Conservation (phyloP, 1,139 yeast genomes). For the Candida tropicalis region DNA sequence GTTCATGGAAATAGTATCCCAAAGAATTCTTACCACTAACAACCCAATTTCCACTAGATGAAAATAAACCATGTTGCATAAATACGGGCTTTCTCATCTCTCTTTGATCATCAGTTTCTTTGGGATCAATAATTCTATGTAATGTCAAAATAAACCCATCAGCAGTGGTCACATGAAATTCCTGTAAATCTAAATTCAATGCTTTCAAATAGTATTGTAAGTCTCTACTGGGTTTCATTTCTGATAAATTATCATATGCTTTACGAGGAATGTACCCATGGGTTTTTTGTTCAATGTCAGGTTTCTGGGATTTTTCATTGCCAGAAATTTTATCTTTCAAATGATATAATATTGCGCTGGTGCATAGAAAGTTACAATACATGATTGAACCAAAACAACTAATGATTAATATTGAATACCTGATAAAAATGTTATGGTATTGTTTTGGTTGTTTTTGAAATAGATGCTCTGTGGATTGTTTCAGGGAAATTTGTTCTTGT, state of each 20-base stretch:
- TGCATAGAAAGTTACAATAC: constrained; percentile 28
- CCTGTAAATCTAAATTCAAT: constrained; percentile 60
- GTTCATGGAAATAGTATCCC: constrained; percentile 60
- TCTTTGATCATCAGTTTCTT: constrained; percentile 33
- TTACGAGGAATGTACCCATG: constrained; percentile 28
- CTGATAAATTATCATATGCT: constrained; percentile 33
- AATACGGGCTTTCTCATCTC: constrained; percentile 58
- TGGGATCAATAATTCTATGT: constrained; percentile 63
- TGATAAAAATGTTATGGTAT: constrained; percentile 21
- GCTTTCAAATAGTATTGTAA: constrained; percentile 67
- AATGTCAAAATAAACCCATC: constrained; percentile 77
- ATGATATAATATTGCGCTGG: constrained; percentile 33
- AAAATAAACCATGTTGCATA: constrained; percentile 82
- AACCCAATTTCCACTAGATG: constrained; percentile 82
- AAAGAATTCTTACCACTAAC: constrained; percentile 77
- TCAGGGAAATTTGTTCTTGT: neutral
- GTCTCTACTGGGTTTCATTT: constrained; percentile 30
- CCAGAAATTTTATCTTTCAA: constrained; percentile 27
- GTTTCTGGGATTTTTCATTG: constrained; percentile 17
- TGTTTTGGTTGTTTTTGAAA: no score
- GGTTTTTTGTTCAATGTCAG: constrained; percentile 16
- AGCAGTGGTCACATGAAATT: constrained; percentile 63
- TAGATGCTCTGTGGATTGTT: neutral
- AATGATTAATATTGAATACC: constrained; percentile 24
- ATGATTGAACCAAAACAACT: constrained; percentile 31